Conservation (phyloP, 2,329 filamentous ascomycete species). For the Phyllachora maydis region DNA sequence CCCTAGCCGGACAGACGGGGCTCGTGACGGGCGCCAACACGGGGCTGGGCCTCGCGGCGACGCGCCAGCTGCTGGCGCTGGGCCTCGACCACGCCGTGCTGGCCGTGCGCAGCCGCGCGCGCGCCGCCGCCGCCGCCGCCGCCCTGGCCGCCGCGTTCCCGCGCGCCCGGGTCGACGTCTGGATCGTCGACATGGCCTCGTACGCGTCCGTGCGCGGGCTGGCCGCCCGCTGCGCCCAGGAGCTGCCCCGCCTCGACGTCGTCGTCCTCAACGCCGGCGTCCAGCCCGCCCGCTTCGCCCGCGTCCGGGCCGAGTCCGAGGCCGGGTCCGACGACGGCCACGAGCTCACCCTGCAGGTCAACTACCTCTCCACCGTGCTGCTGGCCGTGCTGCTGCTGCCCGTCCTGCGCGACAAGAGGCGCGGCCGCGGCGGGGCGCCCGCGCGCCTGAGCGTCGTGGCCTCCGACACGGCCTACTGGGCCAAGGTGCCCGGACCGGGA, state of each 20-base stretch:
- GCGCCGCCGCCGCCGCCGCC: slow-evolving; percentile 2
- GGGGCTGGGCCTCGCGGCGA: slow-evolving; percentile 4
- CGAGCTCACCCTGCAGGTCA: slow-evolving; percentile 1
- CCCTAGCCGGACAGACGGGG: neutral
- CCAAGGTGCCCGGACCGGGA: no score
- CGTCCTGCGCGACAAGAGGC: neutral
- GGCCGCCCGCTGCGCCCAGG: neutral
- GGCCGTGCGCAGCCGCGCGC: slow-evolving; percentile 3
- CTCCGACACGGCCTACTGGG: neutral
- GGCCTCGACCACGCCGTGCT: slow-evolving; percentile 4
- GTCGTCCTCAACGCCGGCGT: slow-evolving; percentile 1
- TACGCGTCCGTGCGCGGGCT: slow-evolving; percentile 2
- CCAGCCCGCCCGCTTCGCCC: neutral
- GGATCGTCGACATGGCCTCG: slow-evolving; percentile 3
- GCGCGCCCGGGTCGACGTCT: slow-evolving; percentile 2
- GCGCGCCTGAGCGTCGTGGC: neutral
- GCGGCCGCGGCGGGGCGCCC: neutral
- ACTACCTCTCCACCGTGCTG: slow-evolving; percentile 1
- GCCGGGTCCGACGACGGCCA: neutral
- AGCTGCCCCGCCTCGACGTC: slow-evolving; percentile 2
- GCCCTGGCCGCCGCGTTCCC: slow-evolving; percentile 2
- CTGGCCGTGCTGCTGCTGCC: slow-evolving; percentile 1
- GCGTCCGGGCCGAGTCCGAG: neutral
- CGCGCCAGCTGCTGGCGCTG: slow-evolving; percentile 4
- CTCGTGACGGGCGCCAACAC: slow-evolving; percentile 4